These are phyloP conservation scores for Noccaea bulbosa DNA, from an alignment of 345 rosid genomes.

Conservation along the genomic window DNA sequence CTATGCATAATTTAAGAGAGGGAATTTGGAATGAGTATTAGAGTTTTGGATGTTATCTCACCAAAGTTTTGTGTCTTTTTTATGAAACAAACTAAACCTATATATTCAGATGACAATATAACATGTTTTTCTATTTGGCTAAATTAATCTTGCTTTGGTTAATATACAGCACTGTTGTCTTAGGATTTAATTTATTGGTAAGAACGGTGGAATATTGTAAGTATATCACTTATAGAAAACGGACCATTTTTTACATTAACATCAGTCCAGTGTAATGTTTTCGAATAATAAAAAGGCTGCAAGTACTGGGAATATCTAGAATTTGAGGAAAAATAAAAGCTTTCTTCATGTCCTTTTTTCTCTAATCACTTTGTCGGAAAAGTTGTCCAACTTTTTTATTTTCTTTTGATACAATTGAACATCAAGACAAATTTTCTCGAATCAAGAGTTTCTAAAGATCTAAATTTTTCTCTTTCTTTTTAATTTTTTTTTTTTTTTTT, in stretches of 20 bases:
- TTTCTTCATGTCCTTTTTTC: constrained; percentile 23
- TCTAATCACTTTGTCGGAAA: constrained; percentile 47
- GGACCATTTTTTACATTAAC: neutral
- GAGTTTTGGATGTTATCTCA: neutral
- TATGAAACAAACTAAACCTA: neutral
- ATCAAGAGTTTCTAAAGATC: constrained; percentile 18
- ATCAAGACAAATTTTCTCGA: constrained; percentile 20
- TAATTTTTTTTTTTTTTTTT: neutral
- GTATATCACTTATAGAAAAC: constrained; percentile 7
- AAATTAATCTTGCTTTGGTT: neutral
- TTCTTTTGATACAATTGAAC: constrained; percentile 14
- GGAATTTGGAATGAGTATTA: neutral
- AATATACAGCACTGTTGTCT: neutral
- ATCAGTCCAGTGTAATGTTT: constrained; percentile 12
- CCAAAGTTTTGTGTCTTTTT: neutral
- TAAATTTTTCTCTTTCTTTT: constrained; percentile 8
- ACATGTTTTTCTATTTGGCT: neutral
- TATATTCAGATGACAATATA: neutral
- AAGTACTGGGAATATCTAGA: constrained; percentile 31
- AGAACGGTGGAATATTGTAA: constrained; percentile 11
- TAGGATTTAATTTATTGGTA: constrained; percentile 11
- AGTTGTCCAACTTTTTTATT: constrained; percentile 48
- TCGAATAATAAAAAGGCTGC: constrained; percentile 30
- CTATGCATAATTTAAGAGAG: neutral
- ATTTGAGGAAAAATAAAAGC: constrained; percentile 28